A percentile compares a stretch with the other conserved stretches of the same genome.
These are phyloP conservation scores for Argentina anserina DNA, from an alignment of 306 rosid species.

Conservation along the genomic window DNA sequence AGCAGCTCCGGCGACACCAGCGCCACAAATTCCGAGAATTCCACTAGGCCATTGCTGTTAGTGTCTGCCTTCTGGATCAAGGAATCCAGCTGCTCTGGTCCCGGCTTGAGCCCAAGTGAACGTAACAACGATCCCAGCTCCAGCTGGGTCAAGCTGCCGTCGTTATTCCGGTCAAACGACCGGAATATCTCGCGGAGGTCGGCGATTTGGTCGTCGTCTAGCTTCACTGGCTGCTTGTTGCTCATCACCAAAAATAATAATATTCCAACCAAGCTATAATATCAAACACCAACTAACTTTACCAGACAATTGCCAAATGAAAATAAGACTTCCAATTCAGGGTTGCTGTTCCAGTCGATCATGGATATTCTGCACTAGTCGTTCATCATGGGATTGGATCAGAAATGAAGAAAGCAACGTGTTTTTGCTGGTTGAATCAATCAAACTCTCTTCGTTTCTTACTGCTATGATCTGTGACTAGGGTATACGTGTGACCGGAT, in stretches of 20 bases:
- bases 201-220: conserved; percentile 79
- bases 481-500: background rate
- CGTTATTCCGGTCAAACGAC: conserved; percentile 82
- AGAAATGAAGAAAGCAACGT: background rate
- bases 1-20: conserved; percentile 73
- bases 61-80: conserved; percentile 74
- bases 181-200: conserved; percentile 79
- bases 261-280: background rate
- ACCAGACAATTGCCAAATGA: background rate
- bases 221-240: conserved; percentile 49
- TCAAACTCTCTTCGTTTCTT: background rate
- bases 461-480: background rate
- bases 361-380: background rate
- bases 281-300: background rate
- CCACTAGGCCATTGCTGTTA: conserved; percentile 70
- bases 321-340: background rate
- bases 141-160: conserved; percentile 80
- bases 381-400: background rate
- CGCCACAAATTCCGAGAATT: conserved; percentile 75
- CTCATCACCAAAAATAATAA: conserved; percentile 36
- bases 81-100: conserved; percentile 66
- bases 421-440: background rate
- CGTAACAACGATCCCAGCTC: conserved; percentile 81
- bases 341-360: background rate
- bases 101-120: conserved; percentile 79